phyloP scores from a whole-genome alignment of 192 early-diverging fungal genomes.

The Coemansia sp. region DNA sequence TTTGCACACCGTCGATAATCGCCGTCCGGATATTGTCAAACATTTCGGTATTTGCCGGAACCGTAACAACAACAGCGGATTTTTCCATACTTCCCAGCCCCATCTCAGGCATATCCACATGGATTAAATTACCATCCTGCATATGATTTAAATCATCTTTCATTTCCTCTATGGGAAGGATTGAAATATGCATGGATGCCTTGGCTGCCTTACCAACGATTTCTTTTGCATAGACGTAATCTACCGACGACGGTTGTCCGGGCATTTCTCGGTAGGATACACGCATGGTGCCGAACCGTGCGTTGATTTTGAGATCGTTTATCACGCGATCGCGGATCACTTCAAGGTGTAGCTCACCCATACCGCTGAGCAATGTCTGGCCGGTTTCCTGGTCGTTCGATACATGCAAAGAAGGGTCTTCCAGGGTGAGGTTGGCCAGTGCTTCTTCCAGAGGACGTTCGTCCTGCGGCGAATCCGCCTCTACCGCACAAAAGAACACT shows the following conservation, averaged over 20 bases:
- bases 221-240: constrained; percentile 65
- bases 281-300: constrained; percentile 79
- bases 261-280: constrained; percentile 86
- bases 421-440: constrained; percentile 69
- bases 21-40: constrained; percentile 46
- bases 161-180: too few relatives aligned
- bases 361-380: constrained; percentile 83
- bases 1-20: constrained; percentile 64
- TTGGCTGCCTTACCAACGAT: constrained; percentile 67
- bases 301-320: constrained; percentile 75
- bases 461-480: constrained; percentile 74
- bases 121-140: constrained; percentile 18
- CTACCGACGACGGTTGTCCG: constrained; percentile 29
- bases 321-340: constrained; percentile 81
- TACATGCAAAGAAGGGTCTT: constrained; percentile 85
- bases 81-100: background rate
- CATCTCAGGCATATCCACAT: constrained; percentile 15
- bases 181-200: constrained; percentile 57
- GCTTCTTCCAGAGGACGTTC: constrained; percentile 72
- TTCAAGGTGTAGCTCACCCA: constrained; percentile 95
- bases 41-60: background rate
- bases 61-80: background rate
- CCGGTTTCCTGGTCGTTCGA: constrained; percentile 79
- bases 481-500: constrained; percentile 79
- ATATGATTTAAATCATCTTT: too few relatives aligned